These are phyloP conservation scores for Phycomyces nitens DNA, from an alignment of 192 early-diverging fungal genomes.

Conservation along the genomic window DNA sequence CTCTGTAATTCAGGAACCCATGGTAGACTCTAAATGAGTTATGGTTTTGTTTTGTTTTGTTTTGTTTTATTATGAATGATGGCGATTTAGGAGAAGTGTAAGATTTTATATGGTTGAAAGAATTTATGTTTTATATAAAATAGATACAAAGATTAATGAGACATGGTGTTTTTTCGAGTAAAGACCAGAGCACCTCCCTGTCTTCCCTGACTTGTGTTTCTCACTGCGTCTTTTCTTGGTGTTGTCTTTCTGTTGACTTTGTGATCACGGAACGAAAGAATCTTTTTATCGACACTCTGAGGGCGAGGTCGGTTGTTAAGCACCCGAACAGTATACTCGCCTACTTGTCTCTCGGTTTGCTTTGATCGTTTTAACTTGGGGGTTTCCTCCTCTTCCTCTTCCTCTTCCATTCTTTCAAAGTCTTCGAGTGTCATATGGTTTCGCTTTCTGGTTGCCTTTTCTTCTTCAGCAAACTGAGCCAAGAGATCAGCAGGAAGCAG, in stretches of 20 bases:
- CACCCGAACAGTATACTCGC: constrained; percentile 37
- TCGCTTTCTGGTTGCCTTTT: constrained; percentile 22
- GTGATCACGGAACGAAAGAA: constrained; percentile 16
- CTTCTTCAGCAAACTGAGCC: constrained; percentile 17
- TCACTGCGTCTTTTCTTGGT: constrained; percentile 27
- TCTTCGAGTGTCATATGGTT: constrained; percentile 31
- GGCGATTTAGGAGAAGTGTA: too few relatives aligned
- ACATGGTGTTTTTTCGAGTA: background rate
- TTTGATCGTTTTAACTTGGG: constrained; percentile 4
- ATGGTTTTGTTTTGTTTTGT: too few relatives aligned
- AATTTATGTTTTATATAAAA: too few relatives aligned
- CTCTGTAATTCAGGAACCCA: too few relatives aligned
- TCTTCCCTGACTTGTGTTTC: constrained; percentile 18
- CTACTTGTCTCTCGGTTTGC: constrained; percentile 15
- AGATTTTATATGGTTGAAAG: too few relatives aligned
- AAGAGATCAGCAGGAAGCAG: constrained; percentile 23
- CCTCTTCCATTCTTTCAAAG: constrained; percentile 29
- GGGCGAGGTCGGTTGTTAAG: constrained; percentile 24
- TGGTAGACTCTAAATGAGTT: too few relatives aligned
- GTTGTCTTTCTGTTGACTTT: constrained; percentile 17
- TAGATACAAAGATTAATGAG: too few relatives aligned
- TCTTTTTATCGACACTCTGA: constrained; percentile 6
- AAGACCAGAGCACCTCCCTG: constrained; percentile 23
- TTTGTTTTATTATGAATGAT: too few relatives aligned
- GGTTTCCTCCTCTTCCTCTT: constrained; percentile 13